Evolutionary conservation across 2,329 filamentous ascomycete species (phyloP), one percentile per base, ranked within the genome.

Genomic region (Helotiales sp.): DNA sequence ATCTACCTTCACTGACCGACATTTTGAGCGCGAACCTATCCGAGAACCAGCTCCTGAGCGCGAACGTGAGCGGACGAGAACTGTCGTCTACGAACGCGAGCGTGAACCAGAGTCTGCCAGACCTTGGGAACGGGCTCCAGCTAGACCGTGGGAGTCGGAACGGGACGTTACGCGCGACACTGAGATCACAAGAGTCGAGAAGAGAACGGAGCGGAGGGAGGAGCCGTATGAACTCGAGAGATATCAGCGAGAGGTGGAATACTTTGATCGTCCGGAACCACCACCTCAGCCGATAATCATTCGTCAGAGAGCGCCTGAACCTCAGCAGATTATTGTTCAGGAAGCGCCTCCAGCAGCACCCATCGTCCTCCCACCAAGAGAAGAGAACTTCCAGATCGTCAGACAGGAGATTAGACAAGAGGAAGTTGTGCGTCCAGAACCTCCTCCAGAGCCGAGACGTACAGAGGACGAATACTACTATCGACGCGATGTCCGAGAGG

Each of bases 201-300:
- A 66, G 46, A 50, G 62, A 54, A 57, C 61, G 5, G 66, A 69
- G 46, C 65, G 63, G 24, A 62, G 64, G n/a, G 66, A 70, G 13
- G 67, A 70, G 34, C 68, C 68, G 13, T 68, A 67, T 55, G 81
- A 86, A 17, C 67, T 85, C 40, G 84, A 87, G 69, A 79, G 78
- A 67, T 85, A 84, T 67, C 80, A 80, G 66, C 81, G 80, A 69
- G 84, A 87, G 69, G 83, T 82, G 2, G 84, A 87, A 63, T 87
- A 85, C 69, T 87, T 81, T 66, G 74, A 79, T 44, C 79, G 79
- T 2, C 74, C 77, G 25, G 76, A 81, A 22, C 79, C 80, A 12
- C 72, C 77, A 9, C 77, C 76, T 3, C 69, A 76, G 2, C 82
- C 82, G 5, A 78, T 86, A 59, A 75, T 85, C 54, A 83, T 86